These are phyloP conservation scores for Hordeum vulgare DNA, from an alignment of 176 grass and related monocot species.

Conservation along the genomic window DNA sequence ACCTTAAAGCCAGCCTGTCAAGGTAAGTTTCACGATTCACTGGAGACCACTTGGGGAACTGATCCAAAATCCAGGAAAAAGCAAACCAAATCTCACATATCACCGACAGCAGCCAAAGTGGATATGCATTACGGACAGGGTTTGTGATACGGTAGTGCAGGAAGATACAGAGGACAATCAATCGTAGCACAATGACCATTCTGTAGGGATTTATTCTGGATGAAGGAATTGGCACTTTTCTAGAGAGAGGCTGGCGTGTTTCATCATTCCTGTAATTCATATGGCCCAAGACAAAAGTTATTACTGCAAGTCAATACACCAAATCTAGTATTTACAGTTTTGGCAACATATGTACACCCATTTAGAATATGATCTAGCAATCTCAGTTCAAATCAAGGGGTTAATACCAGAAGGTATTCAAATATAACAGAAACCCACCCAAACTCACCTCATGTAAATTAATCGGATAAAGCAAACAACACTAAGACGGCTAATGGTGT, in stretches of 20 bases:
- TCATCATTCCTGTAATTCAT: slow-evolving; percentile 84
- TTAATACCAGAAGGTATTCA: background rate
- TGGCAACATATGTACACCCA: background rate
- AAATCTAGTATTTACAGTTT: slow-evolving; percentile 1
- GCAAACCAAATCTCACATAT: slow-evolving; percentile 99
- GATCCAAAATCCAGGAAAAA: slow-evolving; percentile 96
- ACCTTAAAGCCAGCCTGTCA: slow-evolving; percentile 94
- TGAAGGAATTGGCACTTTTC: slow-evolving; percentile 89
- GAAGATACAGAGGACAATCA: slow-evolving; percentile 88
- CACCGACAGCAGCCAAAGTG: slow-evolving; percentile 83
- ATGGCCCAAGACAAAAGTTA: slow-evolving; percentile 20
- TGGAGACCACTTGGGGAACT: slow-evolving; percentile 98
- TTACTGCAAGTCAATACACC: background rate
- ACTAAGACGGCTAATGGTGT: background rate
- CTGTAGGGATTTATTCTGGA: slow-evolving; percentile 98
- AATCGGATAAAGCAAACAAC: background rate
- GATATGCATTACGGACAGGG: slow-evolving; percentile 75
- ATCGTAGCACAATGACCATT: slow-evolving; percentile 91
- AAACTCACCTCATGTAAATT: background rate
- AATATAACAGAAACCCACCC: background rate
- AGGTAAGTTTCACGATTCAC: slow-evolving; percentile 98
- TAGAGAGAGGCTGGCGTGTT: slow-evolving; percentile 90
- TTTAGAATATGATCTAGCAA: background rate
- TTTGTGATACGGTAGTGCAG: slow-evolving; percentile 97
- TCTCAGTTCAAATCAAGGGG: background rate